phyloP scores from a whole-genome alignment of 495 filamentous ascomycete species.

The Podospora comata region DNA sequence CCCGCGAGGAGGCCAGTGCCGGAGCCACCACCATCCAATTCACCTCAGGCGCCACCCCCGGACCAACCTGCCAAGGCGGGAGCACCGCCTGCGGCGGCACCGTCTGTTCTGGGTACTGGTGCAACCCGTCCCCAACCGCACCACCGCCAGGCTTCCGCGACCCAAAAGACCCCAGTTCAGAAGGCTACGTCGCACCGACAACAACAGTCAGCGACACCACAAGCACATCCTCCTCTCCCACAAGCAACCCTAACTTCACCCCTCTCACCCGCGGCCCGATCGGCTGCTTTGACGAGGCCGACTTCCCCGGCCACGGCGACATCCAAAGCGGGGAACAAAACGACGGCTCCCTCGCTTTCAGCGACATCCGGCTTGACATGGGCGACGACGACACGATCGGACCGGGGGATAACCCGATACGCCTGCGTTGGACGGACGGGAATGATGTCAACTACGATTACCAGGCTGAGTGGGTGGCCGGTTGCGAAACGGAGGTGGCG shows the following conservation, averaged over 20 bases:
- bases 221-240: constrained; percentile 1
- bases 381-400: constrained; percentile 6
- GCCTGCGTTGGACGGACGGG: constrained; percentile 6
- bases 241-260: background rate
- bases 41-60: no score
- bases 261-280: constrained; percentile 13
- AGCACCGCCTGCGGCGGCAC: no score
- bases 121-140: no score
- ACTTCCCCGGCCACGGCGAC: constrained; percentile 17
- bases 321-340: constrained; percentile 12
- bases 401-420: constrained; percentile 9
- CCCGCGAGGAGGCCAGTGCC: no score
- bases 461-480: constrained; percentile 13
- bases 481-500: constrained; percentile 12
- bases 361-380: background rate
- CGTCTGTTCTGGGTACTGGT: no score
- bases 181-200: constrained; percentile 7
- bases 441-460: constrained; percentile 15
- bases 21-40: no score
- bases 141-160: no score
- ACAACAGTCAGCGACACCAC: background rate
- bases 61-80: no score
- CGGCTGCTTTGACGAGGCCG: constrained; percentile 15
- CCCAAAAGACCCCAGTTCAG: constrained; percentile 15
- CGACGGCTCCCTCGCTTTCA: background rate